Evolutionary conservation across 176 grass and related monocot genomes (phyloP).

Genomic region (Carex littledalei): DNA sequence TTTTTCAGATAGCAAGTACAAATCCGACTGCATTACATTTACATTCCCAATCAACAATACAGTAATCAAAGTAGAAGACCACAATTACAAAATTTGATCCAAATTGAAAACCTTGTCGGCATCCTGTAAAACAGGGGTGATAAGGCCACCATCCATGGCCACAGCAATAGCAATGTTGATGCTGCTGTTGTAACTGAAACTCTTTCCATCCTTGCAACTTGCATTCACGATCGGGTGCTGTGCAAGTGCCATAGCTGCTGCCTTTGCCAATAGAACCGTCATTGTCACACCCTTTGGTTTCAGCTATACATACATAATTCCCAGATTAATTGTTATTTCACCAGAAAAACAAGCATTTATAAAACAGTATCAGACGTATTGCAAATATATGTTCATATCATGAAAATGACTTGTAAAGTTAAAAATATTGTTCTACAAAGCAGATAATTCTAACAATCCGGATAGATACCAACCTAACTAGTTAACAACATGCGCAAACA

Average conservation of each 20-base stretch:
- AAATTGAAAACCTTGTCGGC: conserved; percentile 59
- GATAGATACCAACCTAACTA: neutral
- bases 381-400: neutral
- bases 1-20: conserved; percentile 75
- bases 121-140: conserved; percentile 76
- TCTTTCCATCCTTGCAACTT: conserved; percentile 91
- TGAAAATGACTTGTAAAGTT: neutral
- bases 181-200: conserved; percentile 65
- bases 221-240: conserved; percentile 82
- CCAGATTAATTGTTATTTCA: conserved; percentile 3
- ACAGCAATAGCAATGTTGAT: conserved; percentile 77
- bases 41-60: neutral
- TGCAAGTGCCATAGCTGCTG: conserved; percentile 65
- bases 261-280: conserved; percentile 74
- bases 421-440: neutral
- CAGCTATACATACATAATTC: conserved; percentile 27
- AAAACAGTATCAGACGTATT: neutral
- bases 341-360: neutral
- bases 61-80: neutral
- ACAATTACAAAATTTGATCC: conserved; percentile 4
- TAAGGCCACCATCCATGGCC: conserved; percentile 80
- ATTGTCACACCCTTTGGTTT: conserved; percentile 89
- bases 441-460: neutral
- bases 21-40: conserved; percentile 60
- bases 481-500: neutral